Evolutionary conservation across 352 stramenopile genomes (phyloP), one percentile per base, ranked within the genome.

Genomic region (Phytophthora pini): DNA sequence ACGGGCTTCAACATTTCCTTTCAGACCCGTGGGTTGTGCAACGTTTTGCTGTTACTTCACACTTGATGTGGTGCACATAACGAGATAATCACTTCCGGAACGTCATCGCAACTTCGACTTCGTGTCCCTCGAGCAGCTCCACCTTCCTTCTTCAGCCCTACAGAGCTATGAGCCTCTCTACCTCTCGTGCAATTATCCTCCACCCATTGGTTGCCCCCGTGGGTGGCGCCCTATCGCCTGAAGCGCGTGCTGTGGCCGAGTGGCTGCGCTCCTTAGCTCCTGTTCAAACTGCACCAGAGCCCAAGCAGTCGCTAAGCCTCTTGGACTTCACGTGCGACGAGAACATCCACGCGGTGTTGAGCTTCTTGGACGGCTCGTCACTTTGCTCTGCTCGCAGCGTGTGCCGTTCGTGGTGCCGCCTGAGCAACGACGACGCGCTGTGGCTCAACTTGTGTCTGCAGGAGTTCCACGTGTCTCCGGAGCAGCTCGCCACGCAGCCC

Each of bases 311-410:
- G n/a, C 67, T 68, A 11, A 59, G 69, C 27, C 73, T 93, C 44
- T 62, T 94, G 22, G 82, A 94, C 69, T 87, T 74, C 59, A 84
- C 84, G 9, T 94, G 86, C 59, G 86, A 94, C 54, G 86, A 94
- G 48, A 92, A 86, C 50, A 32, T 94, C 22, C 65, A 74, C 55
- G 41, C 56, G 8, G 85, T 95, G 20, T 59, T 95, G 46, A 73
- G 78, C 27, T 95, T 83, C 59, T 61, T 95, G 27, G 83, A 95
- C 62, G 87, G 83, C 9, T 49, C 61, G 10, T 93, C 87, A 32
- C 83, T 95, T 34, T 86, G 82, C 22, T 58, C 70, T 0, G 69
- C 71, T 32, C 80, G 85, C 22, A 71, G 75, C 24, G 82, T 92
- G 46, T 92, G 77, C 43, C 87, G 75, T 56, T 80, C 83, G 34